Base-by-base conservation (phyloP, 495 filamentous ascomycete species). In the Penicillium herquei region DNA sequence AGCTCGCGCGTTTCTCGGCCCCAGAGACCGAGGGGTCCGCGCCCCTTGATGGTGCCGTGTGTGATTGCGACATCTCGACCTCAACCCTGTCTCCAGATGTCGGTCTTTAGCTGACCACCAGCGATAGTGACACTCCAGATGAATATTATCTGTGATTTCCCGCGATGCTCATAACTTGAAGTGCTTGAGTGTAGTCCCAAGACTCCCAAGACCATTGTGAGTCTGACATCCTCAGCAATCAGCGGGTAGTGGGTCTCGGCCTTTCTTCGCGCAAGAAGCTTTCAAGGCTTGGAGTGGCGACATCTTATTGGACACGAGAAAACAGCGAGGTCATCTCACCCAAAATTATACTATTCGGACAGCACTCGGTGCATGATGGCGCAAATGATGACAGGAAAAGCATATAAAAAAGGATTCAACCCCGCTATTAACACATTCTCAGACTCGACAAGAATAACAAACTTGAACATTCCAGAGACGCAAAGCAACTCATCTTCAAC, bases 1-100 rank as follows among this genome's bases (percentile, higher is more conserved):
- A 33, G 17, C 61, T 68, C 61, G 70, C 70, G 64, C 48, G 51
- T 60, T 71, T 73, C 52, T 75, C 72, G 72, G 70, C 60, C 30
- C 44, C 56, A 49, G 65, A 67, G 42, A 48, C 56, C 63, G 63
- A 67, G 30, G 35, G 37, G 45, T 16, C 37, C 52, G 13, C n/a
- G 14, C 17, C 39, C 11, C 11, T 18, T n/a, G 49, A 1, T 14
- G 17, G 16, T 40, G 48, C 6, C 52, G 50, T 49, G 14, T 46
- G 46, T 51, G 41, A 46, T 17, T 56, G 48, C 7, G 59, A 54
- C 63, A 63, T 61, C 13, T 42, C 34, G 37, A 35, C 9, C 32
- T 49, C 21, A 30, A 26, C 26, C 21, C 13, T 26, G 17, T 8
- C 11, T 14, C 43, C 9, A 21, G 26, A 12, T 45, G 12, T 32